Conservation (phyloP, 1,284 basidiomycete species). For the Mycosarcoma maydis region DNA sequence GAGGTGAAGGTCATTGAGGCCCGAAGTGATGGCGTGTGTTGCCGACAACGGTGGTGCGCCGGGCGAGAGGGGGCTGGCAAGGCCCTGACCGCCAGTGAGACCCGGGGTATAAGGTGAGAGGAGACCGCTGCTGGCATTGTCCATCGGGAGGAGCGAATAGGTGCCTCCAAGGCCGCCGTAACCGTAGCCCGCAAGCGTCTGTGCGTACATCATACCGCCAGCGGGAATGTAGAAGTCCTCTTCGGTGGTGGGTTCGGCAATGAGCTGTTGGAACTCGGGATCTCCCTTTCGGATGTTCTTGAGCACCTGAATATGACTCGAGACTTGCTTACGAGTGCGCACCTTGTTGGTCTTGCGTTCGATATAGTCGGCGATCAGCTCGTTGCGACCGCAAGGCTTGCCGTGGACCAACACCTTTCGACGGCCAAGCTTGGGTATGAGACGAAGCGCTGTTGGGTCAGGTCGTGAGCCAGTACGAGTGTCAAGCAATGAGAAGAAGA, state of each 20-base stretch:
- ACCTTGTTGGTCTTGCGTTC: slow-evolving; percentile 68
- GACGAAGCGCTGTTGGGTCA: slow-evolving; percentile 63
- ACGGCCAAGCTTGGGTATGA: slow-evolving; percentile 69
- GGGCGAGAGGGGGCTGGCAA: slow-evolving; percentile 46
- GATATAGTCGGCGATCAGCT: slow-evolving; percentile 71
- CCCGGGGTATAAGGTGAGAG: slow-evolving; percentile 58
- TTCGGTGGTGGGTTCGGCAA: slow-evolving; percentile 63
- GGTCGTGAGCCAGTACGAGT: slow-evolving; percentile 23
- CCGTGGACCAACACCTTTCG: slow-evolving; percentile 70
- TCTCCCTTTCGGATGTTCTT: slow-evolving; percentile 67
- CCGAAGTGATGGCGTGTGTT: slow-evolving; percentile 56
- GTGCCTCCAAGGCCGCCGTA: slow-evolving; percentile 59
- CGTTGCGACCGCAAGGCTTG: slow-evolving; percentile 71
- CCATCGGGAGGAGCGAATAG: slow-evolving; percentile 46
- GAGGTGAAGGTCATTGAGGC: slow-evolving; percentile 58
- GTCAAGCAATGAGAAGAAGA: background rate
- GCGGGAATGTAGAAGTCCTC: slow-evolving; percentile 67
- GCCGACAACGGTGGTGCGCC: slow-evolving; percentile 51
- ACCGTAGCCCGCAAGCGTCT: slow-evolving; percentile 63
- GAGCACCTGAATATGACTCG: slow-evolving; percentile 67
- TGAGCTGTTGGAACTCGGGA: slow-evolving; percentile 65
- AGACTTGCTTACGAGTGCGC: slow-evolving; percentile 66
- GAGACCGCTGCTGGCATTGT: slow-evolving; percentile 36
- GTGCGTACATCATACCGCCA: slow-evolving; percentile 66
- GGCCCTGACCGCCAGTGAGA: slow-evolving; percentile 29